Evolutionary conservation across 164 flowering plant species (phyloP), one percentile per base, ranked within the genome.

Genomic region (Vitis rupestris): DNA sequence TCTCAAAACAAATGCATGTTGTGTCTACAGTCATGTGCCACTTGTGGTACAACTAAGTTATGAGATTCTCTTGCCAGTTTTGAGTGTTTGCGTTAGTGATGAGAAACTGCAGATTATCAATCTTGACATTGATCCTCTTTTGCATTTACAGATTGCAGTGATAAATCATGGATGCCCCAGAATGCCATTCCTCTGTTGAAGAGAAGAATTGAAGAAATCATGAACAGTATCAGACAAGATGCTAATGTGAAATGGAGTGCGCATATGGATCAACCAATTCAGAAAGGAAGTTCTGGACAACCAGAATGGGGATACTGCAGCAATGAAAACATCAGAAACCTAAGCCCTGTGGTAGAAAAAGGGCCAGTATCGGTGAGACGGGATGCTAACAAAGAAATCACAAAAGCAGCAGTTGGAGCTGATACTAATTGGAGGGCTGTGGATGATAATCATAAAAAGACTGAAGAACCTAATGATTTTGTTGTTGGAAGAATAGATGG

Each of bases 151-250:
- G 82, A 31, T 27, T 61, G 37, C 10, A 17, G 63, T n/a, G 65
- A 73, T 63, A 64, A 55, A 30, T 11, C 74, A 55, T 16, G 16
- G 56, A 63, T 63, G 58, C 68, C 37, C 11, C 70, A 63, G 58
- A 72, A 50, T 31, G 49, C 67, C 8, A 15, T 49, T n/a, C 9
- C 59, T 50, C 58, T 15, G 27, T 60, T 53, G 56, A 63, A 52
- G 50, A 65, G 60, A 61, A 74, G 71, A 61, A 67, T 70, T 62
- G 80, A 77, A 66, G 74, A 61, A 57, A 67, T 73, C 47, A 57
- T 64, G 59, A 67, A 68, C 47, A 72, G 14, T 64, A 67, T 73
- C 5, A 72, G 77, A 65, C 59, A 16, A 53, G 47, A 37, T 49
- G 56, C 60, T 29, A 61, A 64, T n/a, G n/a, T 12, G 14, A 65